Evolutionary conservation across 768 basidiomycete species (phyloP), one percentile per base, ranked within the genome.

Genomic region (Daedaleopsis nitida): DNA sequence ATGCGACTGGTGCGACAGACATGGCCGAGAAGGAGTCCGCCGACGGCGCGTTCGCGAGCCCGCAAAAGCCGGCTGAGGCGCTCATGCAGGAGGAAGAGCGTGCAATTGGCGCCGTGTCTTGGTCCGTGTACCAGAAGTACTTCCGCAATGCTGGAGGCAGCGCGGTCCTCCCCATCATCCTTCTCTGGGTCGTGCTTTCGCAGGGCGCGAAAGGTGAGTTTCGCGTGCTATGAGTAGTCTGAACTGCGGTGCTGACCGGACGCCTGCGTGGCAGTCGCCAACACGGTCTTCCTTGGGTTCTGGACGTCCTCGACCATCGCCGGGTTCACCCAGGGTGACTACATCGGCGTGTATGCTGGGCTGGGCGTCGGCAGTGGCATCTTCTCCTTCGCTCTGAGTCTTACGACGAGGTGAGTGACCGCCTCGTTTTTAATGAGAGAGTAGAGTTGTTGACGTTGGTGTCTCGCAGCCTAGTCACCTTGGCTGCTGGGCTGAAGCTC

Each of bases 281-380:
- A 83, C 64, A 86, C 81, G 35, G 70, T 93, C 5, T 85, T 88
- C 75, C 79, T 93, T 19, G 89, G 89, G 0, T 90, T 86, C 65
- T 93, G 90, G 90, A 85, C 86, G 0, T 77, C 78, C 0, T 59
- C 76, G 17, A 81, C 75, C n/a, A 81, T 91, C 17, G 60, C 65
- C 6, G 81, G 83, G 2, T 87, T 90, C 68, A 69, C 42, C 4
- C 82, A 88, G 69, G 83, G 81, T 0, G 75, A 86, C 37, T 93
- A 93, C 70, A 92, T 93, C 83, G 88, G 70, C 1, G 66, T 79
- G 1, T 82, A 82, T 67, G 78, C 78, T 13, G 75, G 73, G 27
- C 74, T 60, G 71, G 84, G 85, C 55, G 75, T 75, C 23, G 80
- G 78, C 0, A 77, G 81, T 62, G 83, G 83, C 7, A 44, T 88